Evolutionary conservation across 768 basidiomycete species (phyloP).

Genomic region (Pleurotus djamor): DNA sequence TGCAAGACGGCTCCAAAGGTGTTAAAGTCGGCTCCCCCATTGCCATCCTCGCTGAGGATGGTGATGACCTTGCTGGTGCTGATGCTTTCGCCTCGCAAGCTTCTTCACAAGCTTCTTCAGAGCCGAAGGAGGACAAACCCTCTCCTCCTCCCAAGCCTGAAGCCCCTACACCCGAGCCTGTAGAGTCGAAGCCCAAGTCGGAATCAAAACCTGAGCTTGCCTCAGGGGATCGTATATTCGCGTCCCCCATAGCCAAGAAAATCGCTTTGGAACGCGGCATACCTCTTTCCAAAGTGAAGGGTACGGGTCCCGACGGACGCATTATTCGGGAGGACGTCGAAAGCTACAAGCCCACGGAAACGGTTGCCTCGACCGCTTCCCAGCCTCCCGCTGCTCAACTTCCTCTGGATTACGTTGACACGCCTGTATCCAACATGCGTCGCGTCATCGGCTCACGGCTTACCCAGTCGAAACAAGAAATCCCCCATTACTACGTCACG

Average conservation of each 20-base stretch:
- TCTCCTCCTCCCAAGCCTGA: constrained; percentile 20
- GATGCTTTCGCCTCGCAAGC: constrained; percentile 70
- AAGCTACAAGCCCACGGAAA: constrained; percentile 66
- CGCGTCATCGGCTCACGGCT: constrained; percentile 90
- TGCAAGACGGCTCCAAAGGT: constrained; percentile 81
- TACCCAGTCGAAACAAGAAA: constrained; percentile 87
- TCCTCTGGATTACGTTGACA: constrained; percentile 79
- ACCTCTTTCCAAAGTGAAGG: constrained; percentile 86
- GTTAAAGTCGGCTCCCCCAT: constrained; percentile 86
- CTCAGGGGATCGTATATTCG: constrained; percentile 84
- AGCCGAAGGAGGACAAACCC: constrained; percentile 36
- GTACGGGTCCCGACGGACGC: constrained; percentile 90
- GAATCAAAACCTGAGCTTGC: constrained; percentile 55
- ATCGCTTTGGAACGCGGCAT: constrained; percentile 94
- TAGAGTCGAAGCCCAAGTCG: constrained; percentile 28
- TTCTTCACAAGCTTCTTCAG: constrained; percentile 36
- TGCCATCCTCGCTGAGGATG: constrained; percentile 92
- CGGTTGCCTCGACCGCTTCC: constrained; percentile 40
- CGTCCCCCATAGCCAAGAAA: constrained; percentile 94
- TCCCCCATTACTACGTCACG: constrained; percentile 98
- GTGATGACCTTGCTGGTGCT: constrained; percentile 88
- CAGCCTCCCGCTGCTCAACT: constrained; percentile 45
- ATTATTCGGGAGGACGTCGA: constrained; percentile 96
- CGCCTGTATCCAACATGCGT: constrained; percentile 92
- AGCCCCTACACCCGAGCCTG: constrained; percentile 22